These are phyloP conservation scores for Leccinum subtestaceum DNA, from an alignment of 768 basidiomycete species.

Conservation along the genomic window DNA sequence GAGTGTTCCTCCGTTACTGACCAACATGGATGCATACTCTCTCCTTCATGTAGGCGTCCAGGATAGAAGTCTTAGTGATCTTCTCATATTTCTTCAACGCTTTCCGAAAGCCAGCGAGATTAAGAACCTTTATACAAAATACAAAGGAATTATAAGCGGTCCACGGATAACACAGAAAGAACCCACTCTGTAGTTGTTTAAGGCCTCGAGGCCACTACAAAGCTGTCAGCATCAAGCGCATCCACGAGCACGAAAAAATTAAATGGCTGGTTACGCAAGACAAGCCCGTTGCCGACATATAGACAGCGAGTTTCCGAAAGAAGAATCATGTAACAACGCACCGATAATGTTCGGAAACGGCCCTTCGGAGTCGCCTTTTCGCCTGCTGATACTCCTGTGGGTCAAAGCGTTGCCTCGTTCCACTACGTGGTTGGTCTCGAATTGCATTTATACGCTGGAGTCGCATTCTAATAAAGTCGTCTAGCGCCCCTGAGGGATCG, in stretches of 20 bases:
- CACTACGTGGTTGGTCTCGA: not conserved
- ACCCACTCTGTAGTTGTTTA: conserved; percentile 86
- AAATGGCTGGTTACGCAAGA: not conserved
- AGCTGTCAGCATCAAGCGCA: conserved; percentile 10
- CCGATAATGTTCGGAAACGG: conserved; percentile 83
- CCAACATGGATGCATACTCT: conserved; percentile 42
- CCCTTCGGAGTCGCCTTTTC: conserved; percentile 82
- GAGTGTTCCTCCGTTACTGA: not conserved
- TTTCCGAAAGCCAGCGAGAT: conserved; percentile 87
- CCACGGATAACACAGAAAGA: not conserved
- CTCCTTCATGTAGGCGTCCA: conserved; percentile 78
- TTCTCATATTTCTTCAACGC: conserved; percentile 86
- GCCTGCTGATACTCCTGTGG: conserved; percentile 82
- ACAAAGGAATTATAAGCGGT: not conserved
- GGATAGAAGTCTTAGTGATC: conserved; percentile 65
- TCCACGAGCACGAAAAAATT: not conserved
- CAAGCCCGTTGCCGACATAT: not conserved
- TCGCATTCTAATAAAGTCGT: not conserved
- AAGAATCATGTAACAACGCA: conserved; percentile 24
- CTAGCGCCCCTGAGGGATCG: not conserved
- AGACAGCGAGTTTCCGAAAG: not conserved
- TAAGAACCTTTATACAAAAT: conserved; percentile 58
- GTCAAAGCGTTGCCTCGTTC: conserved; percentile 34
- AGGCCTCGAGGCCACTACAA: conserved; percentile 68
- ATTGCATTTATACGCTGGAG: not conserved